phyloP scores from a whole-genome alignment of 192 early-diverging fungal genomes.

The Neocallimastix lanati region DNA sequence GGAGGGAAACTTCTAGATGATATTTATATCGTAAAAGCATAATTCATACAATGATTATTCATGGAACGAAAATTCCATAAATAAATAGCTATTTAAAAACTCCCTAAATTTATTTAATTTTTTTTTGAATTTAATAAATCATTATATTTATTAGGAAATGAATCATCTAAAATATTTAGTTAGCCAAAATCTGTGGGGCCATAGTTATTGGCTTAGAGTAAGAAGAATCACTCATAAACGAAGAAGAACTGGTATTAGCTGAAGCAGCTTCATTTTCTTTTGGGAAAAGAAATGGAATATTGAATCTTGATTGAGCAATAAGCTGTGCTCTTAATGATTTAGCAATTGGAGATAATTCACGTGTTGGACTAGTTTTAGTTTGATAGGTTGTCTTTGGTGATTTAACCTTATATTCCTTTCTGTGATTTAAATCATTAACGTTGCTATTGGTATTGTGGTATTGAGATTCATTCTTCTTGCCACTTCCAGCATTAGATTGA shows the following conservation, averaged over 20 bases:
- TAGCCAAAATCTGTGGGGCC: background rate
- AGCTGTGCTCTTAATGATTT: background rate
- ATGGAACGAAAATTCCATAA: no score
- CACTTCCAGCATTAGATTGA: background rate
- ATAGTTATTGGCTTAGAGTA: background rate
- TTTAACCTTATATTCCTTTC: background rate
- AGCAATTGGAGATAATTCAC: background rate
- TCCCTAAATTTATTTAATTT: no score
- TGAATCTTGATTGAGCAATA: background rate
- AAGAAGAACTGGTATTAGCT: background rate
- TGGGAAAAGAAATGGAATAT: background rate
- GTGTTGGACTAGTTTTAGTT: background rate
- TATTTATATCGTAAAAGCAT: no score
- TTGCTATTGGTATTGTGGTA: background rate
- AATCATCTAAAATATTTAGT: background rate
- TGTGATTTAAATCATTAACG: background rate
- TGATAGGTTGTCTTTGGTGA: background rate
- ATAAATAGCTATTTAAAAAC: no score
- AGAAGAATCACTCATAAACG: background rate
- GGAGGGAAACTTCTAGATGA: no score
- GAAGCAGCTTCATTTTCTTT: background rate
- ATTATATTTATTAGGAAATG: background rate
- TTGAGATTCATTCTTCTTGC: background rate
- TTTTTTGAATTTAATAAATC: background rate
- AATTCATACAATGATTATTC: no score